Evolutionary conservation across 345 rosid genomes (phyloP), one percentile per base, ranked within the genome.

Genomic region (Mallotus nudiflorus): DNA sequence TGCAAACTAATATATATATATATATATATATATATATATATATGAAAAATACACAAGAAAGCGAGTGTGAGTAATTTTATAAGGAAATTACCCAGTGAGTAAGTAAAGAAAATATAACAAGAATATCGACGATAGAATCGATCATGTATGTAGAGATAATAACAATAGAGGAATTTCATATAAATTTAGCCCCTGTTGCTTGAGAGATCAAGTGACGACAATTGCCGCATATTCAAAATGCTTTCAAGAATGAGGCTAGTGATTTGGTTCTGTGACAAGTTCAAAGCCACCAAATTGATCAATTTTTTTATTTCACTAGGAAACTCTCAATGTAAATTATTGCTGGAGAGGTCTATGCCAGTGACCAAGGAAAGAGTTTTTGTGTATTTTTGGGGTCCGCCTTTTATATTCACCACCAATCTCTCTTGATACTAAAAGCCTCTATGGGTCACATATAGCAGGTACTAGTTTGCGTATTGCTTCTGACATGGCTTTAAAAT

Each of bases 151-250:
- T n/a, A n/a, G n/a, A n/a, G n/a, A n/a, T n/a, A n/a, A n/a, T n/a
- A n/a, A n/a, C n/a, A n/a, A n/a, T n/a, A n/a, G n/a, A n/a, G n/a
- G n/a, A n/a, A n/a, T n/a, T n/a, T n/a, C n/a, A n/a, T n/a, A n/a
- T n/a, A n/a, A n/a, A n/a, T n/a, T n/a, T n/a, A n/a, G n/a, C n/a
- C n/a, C 29, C 22, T 50, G 51, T 85, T 86, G 56, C 74, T 74
- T 49, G 88, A 82, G 51, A 87, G 82, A 77, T 84, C 90, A 57
- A 86, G 85, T 20, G 87, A 84, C 19, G 68, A 40, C 60, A 86
- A 56, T 50, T 82, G 82, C 31, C 18, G 71, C 76, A 86, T 25
- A 25, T 42, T 58, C 1, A 82, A 82, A 40, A 86, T 76, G 61
- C 69, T 80, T 62, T 31, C 74, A 12, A 80, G 81, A 58, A 86